Evolutionary conservation across 2,329 filamentous ascomycete species (phyloP).

Genomic region (Colletotrichum sp.): DNA sequence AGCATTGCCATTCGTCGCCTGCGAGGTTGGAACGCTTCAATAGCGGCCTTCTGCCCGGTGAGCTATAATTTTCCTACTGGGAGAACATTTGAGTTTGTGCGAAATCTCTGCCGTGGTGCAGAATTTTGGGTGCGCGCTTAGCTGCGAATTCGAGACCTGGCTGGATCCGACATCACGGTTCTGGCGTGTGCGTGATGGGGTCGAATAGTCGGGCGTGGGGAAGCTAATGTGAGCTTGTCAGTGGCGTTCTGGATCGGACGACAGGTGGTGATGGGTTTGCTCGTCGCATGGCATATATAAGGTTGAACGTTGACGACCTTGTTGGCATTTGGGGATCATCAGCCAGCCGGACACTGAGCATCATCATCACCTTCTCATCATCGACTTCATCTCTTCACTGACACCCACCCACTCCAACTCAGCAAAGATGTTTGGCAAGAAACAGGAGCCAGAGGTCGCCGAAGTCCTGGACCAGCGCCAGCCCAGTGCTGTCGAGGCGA

Average conservation of each 20-base stretch:
- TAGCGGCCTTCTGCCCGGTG: not conserved
- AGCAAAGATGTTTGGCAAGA: conserved; percentile 25
- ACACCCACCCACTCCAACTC: not conserved
- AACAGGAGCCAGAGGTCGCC: conserved; percentile 22
- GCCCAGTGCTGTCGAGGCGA: conserved; percentile 23
- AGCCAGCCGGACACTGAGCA: not conserved
- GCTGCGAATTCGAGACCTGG: not conserved
- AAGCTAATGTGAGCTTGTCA: not conserved
- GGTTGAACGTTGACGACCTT: not conserved
- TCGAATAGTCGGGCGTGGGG: not conserved
- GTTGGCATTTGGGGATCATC: not conserved
- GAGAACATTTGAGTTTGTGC: not conserved
- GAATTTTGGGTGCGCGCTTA: not conserved
- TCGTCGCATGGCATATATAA: not conserved
- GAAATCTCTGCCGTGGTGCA: not conserved
- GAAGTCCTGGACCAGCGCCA: conserved; percentile 24
- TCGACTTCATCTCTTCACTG: not conserved
- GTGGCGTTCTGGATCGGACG: not conserved
- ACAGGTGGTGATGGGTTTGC: not conserved
- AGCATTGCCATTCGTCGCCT: not conserved
- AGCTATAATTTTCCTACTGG: not conserved
- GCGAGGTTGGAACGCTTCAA: not conserved
- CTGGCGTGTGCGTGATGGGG: not conserved
- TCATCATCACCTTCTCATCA: not conserved
- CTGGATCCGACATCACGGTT: not conserved